Percentiles rank a stretch among this genome's conserved stretches.
phyloP scores from a whole-genome alignment of 2,329 filamentous ascomycete species.

The Cryphonectria parasitica region DNA sequence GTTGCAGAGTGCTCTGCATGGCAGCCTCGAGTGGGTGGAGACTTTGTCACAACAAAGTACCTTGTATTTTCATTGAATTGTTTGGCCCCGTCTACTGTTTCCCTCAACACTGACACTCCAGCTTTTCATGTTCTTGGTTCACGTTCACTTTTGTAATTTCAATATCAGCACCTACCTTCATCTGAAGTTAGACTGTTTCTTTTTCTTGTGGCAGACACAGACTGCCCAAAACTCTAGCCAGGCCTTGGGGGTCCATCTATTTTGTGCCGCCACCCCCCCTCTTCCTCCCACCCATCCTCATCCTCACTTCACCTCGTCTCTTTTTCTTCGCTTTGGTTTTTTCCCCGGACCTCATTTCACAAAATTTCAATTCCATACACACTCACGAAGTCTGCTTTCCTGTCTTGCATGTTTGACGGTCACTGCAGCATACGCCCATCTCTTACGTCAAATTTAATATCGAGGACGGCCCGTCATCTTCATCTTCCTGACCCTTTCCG shows the following conservation, averaged over 20 bases:
- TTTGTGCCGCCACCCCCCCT: not conserved
- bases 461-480: not conserved
- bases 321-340: not conserved
- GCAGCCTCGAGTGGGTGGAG: not conserved
- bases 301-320: conserved; percentile 3
- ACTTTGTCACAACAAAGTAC: not conserved
- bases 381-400: not conserved
- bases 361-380: not conserved
- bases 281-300: not conserved
- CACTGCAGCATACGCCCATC: not conserved
- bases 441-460: not conserved
- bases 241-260: not conserved
- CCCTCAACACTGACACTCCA: not conserved
- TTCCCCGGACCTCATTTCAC: too few species aligned
- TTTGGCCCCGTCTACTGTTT: not conserved
- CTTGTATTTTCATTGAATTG: not conserved
- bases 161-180: not conserved
- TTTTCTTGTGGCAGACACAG: not conserved
- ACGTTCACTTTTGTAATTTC: not conserved
- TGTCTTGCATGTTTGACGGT: not conserved
- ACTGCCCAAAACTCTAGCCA: not conserved
- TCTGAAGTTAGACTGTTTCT: not conserved
- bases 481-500: not conserved
- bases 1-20: not conserved
- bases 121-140: not conserved